phyloP scores from a whole-genome alignment of 331 rosid genomes.

The Phaseolus coccineus region DNA sequence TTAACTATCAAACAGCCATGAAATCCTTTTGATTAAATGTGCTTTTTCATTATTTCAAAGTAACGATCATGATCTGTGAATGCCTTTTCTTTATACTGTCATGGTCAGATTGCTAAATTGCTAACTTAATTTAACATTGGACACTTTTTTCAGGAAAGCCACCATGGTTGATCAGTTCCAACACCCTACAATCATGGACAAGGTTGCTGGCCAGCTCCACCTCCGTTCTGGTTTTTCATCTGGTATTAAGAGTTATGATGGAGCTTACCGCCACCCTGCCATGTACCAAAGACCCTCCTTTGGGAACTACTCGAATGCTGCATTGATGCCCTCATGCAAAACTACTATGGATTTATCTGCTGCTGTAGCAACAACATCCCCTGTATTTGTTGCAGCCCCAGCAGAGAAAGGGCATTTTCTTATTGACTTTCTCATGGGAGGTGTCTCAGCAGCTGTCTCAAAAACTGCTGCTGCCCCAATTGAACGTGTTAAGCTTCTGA shows the following conservation, averaged over 20 bases:
- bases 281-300: constrained; percentile 65
- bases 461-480: constrained; percentile 98
- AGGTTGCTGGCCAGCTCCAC: constrained; percentile 74
- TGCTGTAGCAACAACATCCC: constrained; percentile 66
- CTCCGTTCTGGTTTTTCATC: constrained; percentile 55
- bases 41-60: background rate
- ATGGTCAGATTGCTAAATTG: background rate
- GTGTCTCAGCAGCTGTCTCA: constrained; percentile 95
- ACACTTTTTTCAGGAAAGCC: constrained; percentile 38
- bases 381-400: constrained; percentile 80
- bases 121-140: constrained; percentile 4
- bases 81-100: background rate
- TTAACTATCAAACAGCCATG: background rate
- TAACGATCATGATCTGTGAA: background rate
- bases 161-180: constrained; percentile 80
- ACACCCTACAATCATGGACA: constrained; percentile 77
- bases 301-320: constrained; percentile 72
- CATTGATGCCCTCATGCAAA: constrained; percentile 60
- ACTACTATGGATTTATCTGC: constrained; percentile 63
- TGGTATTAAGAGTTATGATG: constrained; percentile 50
- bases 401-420: constrained; percentile 76
- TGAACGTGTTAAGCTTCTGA: constrained; percentile 87
- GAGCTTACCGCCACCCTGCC: constrained; percentile 51
- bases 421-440: constrained; percentile 90
- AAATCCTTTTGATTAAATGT: background rate